Evolutionary conservation across 805 yeast genomes (phyloP).

Genomic region (Saccharomycopsis schoenii): DNA sequence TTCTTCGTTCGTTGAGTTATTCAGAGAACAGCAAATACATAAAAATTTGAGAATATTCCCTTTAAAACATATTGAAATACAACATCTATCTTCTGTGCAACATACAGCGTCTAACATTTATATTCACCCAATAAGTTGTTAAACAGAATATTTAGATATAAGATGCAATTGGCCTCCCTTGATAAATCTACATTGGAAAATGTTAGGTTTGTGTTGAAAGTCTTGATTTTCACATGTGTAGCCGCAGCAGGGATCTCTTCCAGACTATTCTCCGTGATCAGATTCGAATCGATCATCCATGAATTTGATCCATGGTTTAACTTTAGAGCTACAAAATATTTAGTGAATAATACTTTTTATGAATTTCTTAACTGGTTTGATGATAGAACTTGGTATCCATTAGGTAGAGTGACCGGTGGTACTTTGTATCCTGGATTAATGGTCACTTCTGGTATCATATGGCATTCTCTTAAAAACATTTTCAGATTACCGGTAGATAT

Average conservation of each 20-base stretch:
- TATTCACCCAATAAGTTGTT: background rate
- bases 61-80: background rate
- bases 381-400: conserved; percentile 97
- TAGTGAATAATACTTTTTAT: conserved; percentile 74
- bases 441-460: conserved; percentile 93
- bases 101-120: background rate
- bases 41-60: background rate
- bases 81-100: background rate
- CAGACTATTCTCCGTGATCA: conserved; percentile 88
- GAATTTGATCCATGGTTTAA: conserved; percentile 98
- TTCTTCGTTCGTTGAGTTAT: background rate
- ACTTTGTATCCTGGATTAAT: conserved; percentile 95
- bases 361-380: conserved; percentile 97
- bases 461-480: conserved; percentile 54
- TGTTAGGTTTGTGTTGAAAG: conserved; percentile 39
- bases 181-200: conserved; percentile 16
- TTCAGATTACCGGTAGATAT: conserved; percentile 82
- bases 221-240: conserved; percentile 60
- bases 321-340: conserved; percentile 89
- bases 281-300: conserved; percentile 94
- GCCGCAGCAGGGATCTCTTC: conserved; percentile 90
- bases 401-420: conserved; percentile 98
- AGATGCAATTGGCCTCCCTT: background rate
- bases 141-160: background rate
- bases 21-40: background rate